Conservation (phyloP, 2,329 filamentous ascomycete genomes). For the Exophiala xenobiotica region DNA sequence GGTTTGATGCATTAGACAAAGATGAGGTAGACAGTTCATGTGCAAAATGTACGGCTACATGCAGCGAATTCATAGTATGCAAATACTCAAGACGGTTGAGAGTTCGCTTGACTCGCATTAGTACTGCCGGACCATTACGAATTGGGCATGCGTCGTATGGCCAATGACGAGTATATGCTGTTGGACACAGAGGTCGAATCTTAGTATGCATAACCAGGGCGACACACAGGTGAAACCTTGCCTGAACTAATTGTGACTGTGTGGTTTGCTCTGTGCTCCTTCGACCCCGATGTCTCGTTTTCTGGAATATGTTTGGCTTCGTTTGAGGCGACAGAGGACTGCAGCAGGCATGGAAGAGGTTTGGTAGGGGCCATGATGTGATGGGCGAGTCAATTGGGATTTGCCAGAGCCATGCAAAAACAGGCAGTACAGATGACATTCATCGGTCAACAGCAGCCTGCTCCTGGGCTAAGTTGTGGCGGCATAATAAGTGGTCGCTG, state of each 20-base stretch:
- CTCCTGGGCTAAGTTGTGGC: not conserved
- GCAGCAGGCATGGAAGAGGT: too few species aligned
- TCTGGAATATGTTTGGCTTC: constrained; percentile 31
- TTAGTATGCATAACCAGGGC: constrained; percentile 1
- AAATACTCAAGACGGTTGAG: not conserved
- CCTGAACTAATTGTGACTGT: not conserved
- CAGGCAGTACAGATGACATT: too few species aligned
- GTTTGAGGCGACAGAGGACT: not conserved
- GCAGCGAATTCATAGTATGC: not conserved
- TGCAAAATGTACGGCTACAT: too few species aligned
- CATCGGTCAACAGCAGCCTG: too few species aligned
- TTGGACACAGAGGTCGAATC: not conserved
- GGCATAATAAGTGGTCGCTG: not conserved
- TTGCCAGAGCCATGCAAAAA: too few species aligned
- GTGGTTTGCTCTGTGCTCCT: not conserved
- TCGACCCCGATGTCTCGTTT: not conserved
- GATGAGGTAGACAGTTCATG: not conserved
- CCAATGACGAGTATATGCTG: not conserved
- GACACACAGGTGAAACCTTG: constrained; percentile 7
- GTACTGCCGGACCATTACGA: not conserved
- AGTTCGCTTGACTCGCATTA: not conserved
- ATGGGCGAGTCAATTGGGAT: too few species aligned
- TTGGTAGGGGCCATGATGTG: too few species aligned
- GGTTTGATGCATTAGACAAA: not conserved
- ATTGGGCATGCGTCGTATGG: not conserved